Base-by-base conservation (phyloP, 2,329 filamentous ascomycete species). In the Thelonectria rubi region DNA sequence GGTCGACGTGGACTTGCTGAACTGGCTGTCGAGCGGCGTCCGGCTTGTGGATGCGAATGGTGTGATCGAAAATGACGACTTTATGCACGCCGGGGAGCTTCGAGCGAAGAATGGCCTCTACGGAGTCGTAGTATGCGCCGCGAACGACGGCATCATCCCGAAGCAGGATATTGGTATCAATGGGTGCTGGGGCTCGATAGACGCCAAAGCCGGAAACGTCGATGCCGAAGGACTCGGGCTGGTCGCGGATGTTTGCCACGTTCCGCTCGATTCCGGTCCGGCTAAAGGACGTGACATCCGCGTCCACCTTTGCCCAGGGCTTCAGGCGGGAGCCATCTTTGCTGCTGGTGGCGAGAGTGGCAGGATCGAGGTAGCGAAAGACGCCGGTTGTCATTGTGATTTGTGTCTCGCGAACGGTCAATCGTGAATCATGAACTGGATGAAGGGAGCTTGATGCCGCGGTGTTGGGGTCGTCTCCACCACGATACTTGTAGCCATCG, bases 51-150 rank as follows among this genome's bases (percentile, higher is more conserved):
- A 84, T 78, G 2, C 89, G 84, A 66, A 92, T 88, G 0, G 89
- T 91, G 74, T 92, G 89, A 74, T 92, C 89, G 72, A 92, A 92
- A 60, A 91, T 88, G 61, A 87, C 82, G 11, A 92, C 82, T 62
- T 86, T 86, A 55, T 84, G 84, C 54, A 88, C 78, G 0, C 81
- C 83, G 0, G 82, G 79, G 0, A 90, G 78, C 46, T 84, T 83
- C 26, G 80, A 75, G 12, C 81, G 80, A 2, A 91, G 77, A 1
- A 91, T 74, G 0, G 76, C 72, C 66, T 90, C 86, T 1, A 90
- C 83, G 67, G 90, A 87, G 18, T 73, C 70, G 70, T 91, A 91
- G 76, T 91, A 91, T 0, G 76, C 77, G 0, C 73, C 68, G 39
- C 86, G 81, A 8, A 91, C 82, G 12, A 82, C 79, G 0, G 69